A percentile compares a stretch with the other conserved stretches of the same genome.
phyloP scores from a whole-genome alignment of 83 land plant genomes.

The Thuja plicata region DNA sequence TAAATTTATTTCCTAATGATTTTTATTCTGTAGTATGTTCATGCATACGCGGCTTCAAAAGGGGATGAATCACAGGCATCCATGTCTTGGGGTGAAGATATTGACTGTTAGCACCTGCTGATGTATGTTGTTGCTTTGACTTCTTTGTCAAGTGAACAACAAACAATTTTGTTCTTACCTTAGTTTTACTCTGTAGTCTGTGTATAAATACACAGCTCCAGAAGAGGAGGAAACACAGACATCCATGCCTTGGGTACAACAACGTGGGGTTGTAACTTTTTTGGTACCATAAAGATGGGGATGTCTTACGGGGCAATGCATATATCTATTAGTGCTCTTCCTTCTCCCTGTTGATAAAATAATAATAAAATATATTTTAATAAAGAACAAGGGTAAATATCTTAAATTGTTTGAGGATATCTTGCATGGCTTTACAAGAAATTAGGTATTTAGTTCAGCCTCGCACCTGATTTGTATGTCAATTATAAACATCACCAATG shows the following conservation, averaged over 20 bases:
- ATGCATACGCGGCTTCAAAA: neutral
- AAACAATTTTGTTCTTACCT: neutral
- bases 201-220: neutral
- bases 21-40: neutral
- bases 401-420: neutral
- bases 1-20: neutral
- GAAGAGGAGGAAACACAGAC: neutral
- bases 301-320: neutral
- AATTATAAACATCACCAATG: neutral
- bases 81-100: neutral
- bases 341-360: neutral
- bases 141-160: neutral
- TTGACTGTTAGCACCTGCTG: conserved; percentile 26
- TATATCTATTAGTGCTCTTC: neutral
- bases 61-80: neutral
- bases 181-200: neutral
- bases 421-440: neutral
- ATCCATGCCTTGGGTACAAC: neutral
- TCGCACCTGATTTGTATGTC: no score
- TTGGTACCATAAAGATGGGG: neutral
- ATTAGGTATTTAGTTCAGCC: no score
- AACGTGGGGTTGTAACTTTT: neutral
- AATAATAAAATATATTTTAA: no score
- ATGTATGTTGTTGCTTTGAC: conserved; percentile 19
- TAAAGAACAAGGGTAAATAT: neutral